Base-by-base conservation (phyloP, 805 yeast genomes). In the Kazachstania taianensis region DNA sequence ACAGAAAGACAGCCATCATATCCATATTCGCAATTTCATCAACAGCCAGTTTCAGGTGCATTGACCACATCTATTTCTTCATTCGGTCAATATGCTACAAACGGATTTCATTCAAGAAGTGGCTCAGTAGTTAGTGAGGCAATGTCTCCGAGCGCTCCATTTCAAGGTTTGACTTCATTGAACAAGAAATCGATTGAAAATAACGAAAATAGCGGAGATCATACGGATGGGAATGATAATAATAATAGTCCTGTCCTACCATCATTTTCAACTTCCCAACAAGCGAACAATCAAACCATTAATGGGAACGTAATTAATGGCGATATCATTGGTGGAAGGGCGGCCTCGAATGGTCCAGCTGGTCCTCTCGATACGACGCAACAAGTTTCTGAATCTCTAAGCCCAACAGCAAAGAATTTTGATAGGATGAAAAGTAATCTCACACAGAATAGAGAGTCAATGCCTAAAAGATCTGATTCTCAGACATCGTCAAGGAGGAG, bases 51-150 rank as follows among this genome's bases (percentile, higher is more conserved):
- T 9, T 9, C 25, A n/a, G 25, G 25, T 9, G 25, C 18, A 20
- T 20, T 29, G 10, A 42, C 40, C 13, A 36, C 42, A 10, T 37
- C 52, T 5, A 20, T 45, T 5, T 41, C 44, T 8, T 36, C 50
- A 5, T 50, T 50, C 30, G 50, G 51, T 8, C 52, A 49, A 20
- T 51, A 41, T 29, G 50, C 50, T 16, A 26, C 47, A 3, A 44
- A 42, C 7, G 58, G 52, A 2, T 49, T 48, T 25, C 53, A 50
- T 22, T 53, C 60, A 8, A 47, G 60, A 26, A 46, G 48, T n/a
- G 50, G 52, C 12, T 53, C 59, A 2, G 44, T 52, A 5, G 49
- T 47, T 3, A 53, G 58, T 37, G 58, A 52, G 14, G 52, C 50
- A 6, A 44, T 53, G 52, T 55, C 60, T 4, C 56, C 59, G 7